phyloP scores from a whole-genome alignment of 164 flowering plant genomes.

The Cinnamomum micranthum region DNA sequence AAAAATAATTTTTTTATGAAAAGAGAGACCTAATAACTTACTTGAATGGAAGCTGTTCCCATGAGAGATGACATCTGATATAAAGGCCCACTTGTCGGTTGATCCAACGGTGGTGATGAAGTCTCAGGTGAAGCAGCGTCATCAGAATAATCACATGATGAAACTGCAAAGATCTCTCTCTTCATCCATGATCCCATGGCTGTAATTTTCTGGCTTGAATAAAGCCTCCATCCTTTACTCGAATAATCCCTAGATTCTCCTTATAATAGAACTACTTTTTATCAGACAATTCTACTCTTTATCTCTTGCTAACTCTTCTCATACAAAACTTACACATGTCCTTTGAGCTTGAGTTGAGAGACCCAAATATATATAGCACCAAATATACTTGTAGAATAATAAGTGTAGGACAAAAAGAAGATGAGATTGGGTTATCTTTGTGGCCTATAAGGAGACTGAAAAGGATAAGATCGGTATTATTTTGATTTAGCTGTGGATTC shows the following conservation, averaged over 20 bases:
- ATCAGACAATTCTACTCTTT: no score
- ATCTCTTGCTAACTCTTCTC: neutral
- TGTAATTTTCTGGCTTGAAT: neutral
- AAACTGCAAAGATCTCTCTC: neutral
- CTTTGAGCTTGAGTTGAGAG: no score
- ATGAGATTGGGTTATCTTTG: neutral
- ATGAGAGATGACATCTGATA: constrained; percentile 68
- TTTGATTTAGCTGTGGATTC: neutral
- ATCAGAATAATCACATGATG: constrained; percentile 40
- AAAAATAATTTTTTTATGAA: neutral
- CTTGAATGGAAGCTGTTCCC: constrained; percentile 80
- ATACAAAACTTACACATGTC: neutral
- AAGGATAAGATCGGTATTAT: neutral
- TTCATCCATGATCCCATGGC: neutral
- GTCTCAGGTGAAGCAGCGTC: constrained; percentile 32
- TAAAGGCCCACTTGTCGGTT: constrained; percentile 45
- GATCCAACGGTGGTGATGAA: constrained; percentile 19
- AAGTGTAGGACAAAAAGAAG: neutral
- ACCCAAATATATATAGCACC: no score
- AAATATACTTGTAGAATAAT: no score
- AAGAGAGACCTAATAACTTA: constrained; percentile 23
- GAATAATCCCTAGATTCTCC: neutral
- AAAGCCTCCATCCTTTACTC: neutral
- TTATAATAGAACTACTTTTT: neutral
- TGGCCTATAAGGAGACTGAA: neutral